Base-by-base conservation (phyloP, 192 early-diverging fungal genomes). In the Oehlia diaphana region DNA sequence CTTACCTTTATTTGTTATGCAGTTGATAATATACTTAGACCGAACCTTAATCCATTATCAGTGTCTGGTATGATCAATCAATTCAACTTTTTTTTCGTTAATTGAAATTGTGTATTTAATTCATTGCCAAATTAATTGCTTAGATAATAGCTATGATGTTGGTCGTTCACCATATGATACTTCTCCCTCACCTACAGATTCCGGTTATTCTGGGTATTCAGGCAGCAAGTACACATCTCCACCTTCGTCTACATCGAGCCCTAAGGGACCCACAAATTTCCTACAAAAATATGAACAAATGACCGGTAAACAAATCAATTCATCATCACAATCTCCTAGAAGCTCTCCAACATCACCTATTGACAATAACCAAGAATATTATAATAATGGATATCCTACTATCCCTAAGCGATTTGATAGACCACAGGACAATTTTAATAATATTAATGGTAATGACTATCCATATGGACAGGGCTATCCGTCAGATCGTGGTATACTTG, bases 211-310 rank as follows among this genome's bases (percentile, higher is more conserved):
- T 19, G 53, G 53, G 14, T 58, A 58, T 58, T 58, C 53, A 21
- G 53, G 53, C 16, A 58, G 19, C 28, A 69, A 69, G 0, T 37
- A 69, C 14, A 16, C 67, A n/a, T n/a, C 67, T 9, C 31, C 28
- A n/a, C n/a, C 71, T 72, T 21, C 71, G 6, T 26, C 16, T 72
- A 14, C 47, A 42, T 8, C 23, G 23, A 47, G 71, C 23, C 5
- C 31, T 26, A 72, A 72, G 12, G 13, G 39, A 16, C 16, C 19
- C 19, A 72, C 8, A 19, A 72, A 42, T 19, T 74, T 74, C 16
- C 26, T 74, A 37, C 49, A 74, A 74, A 74, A 74, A 31, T 74
- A 74, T 61, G 8, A 61, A 21, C 49, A 74, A 23, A 19, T 58
- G 4, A 61, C 73, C 19, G 73, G 50, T 21, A 74, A 74, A 74